Evolutionary conservation across 2,329 filamentous ascomycete species (phyloP).

Genomic region (Penicillium brasilianum): DNA sequence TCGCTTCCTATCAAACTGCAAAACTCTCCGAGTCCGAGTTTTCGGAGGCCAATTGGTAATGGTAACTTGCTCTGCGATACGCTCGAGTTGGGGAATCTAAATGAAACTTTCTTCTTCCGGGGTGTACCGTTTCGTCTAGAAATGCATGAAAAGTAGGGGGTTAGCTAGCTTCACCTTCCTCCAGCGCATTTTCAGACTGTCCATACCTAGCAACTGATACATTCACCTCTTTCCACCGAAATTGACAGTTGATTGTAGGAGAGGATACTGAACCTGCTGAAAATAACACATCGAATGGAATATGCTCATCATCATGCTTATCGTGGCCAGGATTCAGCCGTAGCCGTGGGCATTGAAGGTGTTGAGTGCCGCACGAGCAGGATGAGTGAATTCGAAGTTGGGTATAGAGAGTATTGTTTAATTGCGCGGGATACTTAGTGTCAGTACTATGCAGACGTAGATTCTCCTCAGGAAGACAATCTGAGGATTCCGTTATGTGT

Average conservation of each 20-base stretch:
- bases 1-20: not conserved
- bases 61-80: not conserved
- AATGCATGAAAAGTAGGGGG: too few relatives aligned
- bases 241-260: not conserved
- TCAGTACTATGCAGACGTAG: not conserved
- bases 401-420: not conserved
- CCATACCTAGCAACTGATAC: not conserved
- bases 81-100: not conserved
- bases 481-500: not conserved
- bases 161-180: not conserved
- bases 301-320: not conserved
- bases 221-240: not conserved
- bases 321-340: not conserved
- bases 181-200: not conserved
- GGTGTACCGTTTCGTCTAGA: not conserved
- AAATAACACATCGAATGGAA: not conserved
- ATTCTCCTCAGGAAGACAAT: not conserved
- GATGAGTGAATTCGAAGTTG: not conserved
- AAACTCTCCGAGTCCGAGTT: not conserved
- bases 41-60: not conserved
- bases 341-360: not conserved
- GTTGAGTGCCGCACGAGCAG: not conserved
- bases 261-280: not conserved
- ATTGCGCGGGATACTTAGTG: not conserved
- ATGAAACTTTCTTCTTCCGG: not conserved